phyloP scores from a whole-genome alignment of 495 filamentous ascomycete genomes.

The Penicillium daleae region DNA sequence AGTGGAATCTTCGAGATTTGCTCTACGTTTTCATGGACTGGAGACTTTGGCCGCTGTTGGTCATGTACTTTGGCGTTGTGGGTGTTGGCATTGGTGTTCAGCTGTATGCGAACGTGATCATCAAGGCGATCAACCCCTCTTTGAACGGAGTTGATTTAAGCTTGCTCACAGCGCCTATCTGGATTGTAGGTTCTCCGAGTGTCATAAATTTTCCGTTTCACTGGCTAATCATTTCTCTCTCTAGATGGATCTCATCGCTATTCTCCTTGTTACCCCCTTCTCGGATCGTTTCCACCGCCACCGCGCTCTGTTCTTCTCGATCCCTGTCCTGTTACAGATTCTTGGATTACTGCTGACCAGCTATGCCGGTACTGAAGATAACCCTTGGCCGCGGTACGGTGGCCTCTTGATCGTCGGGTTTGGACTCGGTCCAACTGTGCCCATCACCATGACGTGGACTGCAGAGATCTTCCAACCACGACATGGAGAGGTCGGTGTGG shows the following conservation, averaged over 20 bases:
- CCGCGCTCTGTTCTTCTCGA: conserved; percentile 81
- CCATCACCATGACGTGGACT: conserved; percentile 92
- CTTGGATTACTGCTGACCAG: conserved; percentile 78
- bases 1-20: conserved; percentile 73
- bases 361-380: conserved; percentile 64
- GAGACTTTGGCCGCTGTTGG: conserved; percentile 79
- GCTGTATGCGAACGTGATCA: conserved; percentile 84
- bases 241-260: conserved; percentile 85
- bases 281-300: conserved; percentile 85
- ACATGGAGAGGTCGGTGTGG: conserved; percentile 89
- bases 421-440: conserved; percentile 88
- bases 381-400: conserved; percentile 84
- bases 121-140: conserved; percentile 71
- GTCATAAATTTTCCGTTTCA: no score
- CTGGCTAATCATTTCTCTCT: conserved; percentile 5
- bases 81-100: conserved; percentile 90
- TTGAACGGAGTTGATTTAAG: conserved; percentile 77
- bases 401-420: conserved; percentile 91
- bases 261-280: conserved; percentile 81
- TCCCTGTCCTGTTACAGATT: conserved; percentile 77
- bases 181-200: conserved; percentile 64
- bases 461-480: conserved; percentile 87
- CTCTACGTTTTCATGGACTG: conserved; percentile 74
- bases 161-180: conserved; percentile 85
- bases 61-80: conserved; percentile 96